A percentile compares a stretch with the other conserved stretches of the same genome.
phyloP scores from a whole-genome alignment of 2,329 filamentous ascomycete species.

The Hymenoscyphus occultus region DNA sequence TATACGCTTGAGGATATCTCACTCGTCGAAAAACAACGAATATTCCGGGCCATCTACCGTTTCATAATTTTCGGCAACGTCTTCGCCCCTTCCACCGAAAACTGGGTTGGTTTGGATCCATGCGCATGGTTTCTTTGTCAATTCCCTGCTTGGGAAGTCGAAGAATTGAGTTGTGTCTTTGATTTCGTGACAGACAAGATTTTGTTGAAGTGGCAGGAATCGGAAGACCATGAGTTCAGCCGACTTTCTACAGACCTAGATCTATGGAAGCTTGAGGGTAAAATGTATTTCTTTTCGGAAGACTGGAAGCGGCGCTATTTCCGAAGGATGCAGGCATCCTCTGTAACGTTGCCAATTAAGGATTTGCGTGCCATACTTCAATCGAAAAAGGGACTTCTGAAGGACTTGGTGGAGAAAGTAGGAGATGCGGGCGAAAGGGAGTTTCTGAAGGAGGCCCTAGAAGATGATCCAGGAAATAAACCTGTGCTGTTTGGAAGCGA shows the following conservation, averaged over 20 bases:
- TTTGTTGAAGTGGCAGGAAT: constrained; percentile 12
- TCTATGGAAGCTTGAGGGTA: not conserved
- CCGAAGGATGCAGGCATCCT: not conserved
- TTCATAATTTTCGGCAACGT: constrained; percentile 13
- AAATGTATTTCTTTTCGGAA: not conserved
- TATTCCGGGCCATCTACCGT: constrained; percentile 13
- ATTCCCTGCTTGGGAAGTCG: constrained; percentile 16
- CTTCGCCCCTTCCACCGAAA: constrained; percentile 7
- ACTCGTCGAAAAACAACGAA: constrained; percentile 9
- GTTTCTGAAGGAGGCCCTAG: not conserved
- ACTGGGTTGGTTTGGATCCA: not conserved
- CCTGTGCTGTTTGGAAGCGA: not conserved
- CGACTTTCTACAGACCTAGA: constrained; percentile 6
- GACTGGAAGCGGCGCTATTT: not conserved
- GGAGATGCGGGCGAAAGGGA: not conserved
- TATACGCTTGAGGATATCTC: constrained; percentile 11
- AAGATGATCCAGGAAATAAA: not conserved
- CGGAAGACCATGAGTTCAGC: constrained; percentile 8
- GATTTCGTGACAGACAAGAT: constrained; percentile 12
- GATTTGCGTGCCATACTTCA: constrained; percentile 10
- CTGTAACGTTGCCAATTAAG: constrained; percentile 4
- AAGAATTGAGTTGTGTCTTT: constrained; percentile 14
- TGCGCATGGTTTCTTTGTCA: constrained; percentile 10
- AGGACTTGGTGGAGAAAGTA: not conserved
- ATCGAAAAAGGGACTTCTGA: constrained; percentile 2